Conservation (phyloP, 169 alveolate genomes). For the Perkinsus olseni region DNA sequence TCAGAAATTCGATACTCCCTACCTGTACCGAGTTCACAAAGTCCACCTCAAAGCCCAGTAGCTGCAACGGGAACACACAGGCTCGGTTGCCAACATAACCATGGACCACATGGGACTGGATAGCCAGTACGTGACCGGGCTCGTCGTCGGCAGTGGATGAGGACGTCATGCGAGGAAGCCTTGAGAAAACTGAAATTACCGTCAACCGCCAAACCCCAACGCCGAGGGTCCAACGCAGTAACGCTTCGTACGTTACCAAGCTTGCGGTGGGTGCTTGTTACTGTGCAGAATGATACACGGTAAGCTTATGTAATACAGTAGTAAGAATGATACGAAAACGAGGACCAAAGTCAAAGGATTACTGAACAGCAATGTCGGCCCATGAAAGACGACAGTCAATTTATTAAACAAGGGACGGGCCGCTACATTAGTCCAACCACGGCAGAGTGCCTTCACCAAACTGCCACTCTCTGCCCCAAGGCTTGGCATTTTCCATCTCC, state of each 20-base stretch:
- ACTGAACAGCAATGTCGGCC: no score
- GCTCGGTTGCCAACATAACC: slow-evolving; percentile 49
- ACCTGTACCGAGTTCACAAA: slow-evolving; percentile 43
- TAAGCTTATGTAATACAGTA: no score
- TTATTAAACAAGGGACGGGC: no score
- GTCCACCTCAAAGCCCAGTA: slow-evolving; percentile 40
- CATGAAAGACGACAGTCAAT: no score
- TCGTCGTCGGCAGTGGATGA: background rate
- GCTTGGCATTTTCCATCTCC: background rate
- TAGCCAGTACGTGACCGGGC: slow-evolving; percentile 17
- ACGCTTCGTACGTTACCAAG: no score
- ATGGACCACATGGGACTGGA: slow-evolving; percentile 47
- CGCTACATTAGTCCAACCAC: background rate
- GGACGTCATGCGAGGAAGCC: background rate
- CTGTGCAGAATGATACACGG: no score
- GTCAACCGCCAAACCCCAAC: no score
- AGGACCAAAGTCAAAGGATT: no score
- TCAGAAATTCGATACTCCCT: background rate
- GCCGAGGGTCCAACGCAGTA: no score
- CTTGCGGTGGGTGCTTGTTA: no score
- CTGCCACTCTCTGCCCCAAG: background rate
- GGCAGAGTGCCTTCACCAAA: background rate
- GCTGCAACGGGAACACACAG: slow-evolving; percentile 44
- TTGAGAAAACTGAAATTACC: no score
- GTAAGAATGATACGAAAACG: no score